These are phyloP conservation scores for Neofusicoccum cordaticola DNA, from an alignment of 2,329 filamentous ascomycete species.

Conservation along the genomic window DNA sequence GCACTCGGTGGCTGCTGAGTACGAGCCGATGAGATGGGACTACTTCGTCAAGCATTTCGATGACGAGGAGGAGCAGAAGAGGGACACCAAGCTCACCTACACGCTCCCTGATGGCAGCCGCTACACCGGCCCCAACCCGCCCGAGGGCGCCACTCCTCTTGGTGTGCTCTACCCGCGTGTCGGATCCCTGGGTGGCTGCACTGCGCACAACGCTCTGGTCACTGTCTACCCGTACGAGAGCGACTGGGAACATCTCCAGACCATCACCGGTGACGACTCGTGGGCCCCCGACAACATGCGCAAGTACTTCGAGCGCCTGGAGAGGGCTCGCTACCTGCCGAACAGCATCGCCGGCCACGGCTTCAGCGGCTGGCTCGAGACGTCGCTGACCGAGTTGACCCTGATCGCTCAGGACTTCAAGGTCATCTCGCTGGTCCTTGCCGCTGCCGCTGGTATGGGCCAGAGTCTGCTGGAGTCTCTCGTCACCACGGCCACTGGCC, in stretches of 20 bases:
- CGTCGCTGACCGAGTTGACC: constrained; percentile 49
- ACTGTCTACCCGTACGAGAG: constrained; percentile 57
- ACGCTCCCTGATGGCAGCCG: constrained; percentile 48
- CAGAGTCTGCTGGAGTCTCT: constrained; percentile 26
- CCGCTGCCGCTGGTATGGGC: constrained; percentile 53
- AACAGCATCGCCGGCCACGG: constrained; percentile 51
- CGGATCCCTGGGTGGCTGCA: constrained; percentile 57
- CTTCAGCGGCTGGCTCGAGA: constrained; percentile 57
- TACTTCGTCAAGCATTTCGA: constrained; percentile 64
- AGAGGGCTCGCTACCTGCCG: constrained; percentile 54
- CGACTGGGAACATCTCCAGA: constrained; percentile 59
- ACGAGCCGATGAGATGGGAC: constrained; percentile 58
- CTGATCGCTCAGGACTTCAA: constrained; percentile 54
- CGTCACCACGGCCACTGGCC: constrained; percentile 36
- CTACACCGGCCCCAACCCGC: constrained; percentile 55
- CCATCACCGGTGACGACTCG: constrained; percentile 58
- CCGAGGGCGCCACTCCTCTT: constrained; percentile 49
- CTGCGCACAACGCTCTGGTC: constrained; percentile 61
- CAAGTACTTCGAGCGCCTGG: constrained; percentile 53
- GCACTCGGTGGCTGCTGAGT: constrained; percentile 54
- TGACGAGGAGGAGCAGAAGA: constrained; percentile 51
- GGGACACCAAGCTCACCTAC: constrained; percentile 61
- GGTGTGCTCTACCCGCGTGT: constrained; percentile 60
- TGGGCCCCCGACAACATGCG: constrained; percentile 61
- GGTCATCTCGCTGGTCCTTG: constrained; percentile 52